Evolutionary conservation across 176 grass and related monocot genomes (phyloP).

Genomic region (Dendrocalamus sinicus): DNA sequence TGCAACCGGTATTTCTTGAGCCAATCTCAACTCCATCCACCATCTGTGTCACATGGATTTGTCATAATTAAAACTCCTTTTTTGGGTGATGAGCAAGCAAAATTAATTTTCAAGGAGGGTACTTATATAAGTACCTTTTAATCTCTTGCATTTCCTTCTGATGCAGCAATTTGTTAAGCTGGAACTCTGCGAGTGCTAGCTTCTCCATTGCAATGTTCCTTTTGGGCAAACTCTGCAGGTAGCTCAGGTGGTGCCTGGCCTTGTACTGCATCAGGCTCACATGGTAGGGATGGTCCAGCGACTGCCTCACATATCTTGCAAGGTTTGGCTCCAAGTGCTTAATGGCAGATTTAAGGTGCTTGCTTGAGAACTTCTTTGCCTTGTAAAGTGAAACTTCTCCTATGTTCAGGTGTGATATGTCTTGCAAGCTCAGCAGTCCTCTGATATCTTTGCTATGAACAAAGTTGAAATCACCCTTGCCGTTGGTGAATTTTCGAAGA

Average conservation of each 20-base stretch:
- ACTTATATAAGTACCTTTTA: slow-evolving; percentile 19
- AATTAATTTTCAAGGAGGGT: not conserved
- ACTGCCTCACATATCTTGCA: slow-evolving; percentile 42
- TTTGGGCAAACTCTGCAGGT: not conserved
- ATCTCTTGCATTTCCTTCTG: slow-evolving; percentile 56
- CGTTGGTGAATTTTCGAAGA: slow-evolving; percentile 42
- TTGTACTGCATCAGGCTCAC: slow-evolving; percentile 57
- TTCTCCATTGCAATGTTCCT: slow-evolving; percentile 47
- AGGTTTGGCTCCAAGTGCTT: slow-evolving; percentile 31
- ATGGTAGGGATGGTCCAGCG: slow-evolving; percentile 70
- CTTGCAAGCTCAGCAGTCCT: slow-evolving; percentile 64
- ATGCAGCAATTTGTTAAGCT: slow-evolving; percentile 46
- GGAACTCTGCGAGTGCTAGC: slow-evolving; percentile 55
- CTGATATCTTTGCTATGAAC: slow-evolving; percentile 44
- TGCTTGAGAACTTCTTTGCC: slow-evolving; percentile 61
- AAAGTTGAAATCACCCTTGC: slow-evolving; percentile 42
- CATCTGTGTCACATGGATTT: slow-evolving; percentile 44
- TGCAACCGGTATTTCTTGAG: slow-evolving; percentile 40
- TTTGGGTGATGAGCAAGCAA: not conserved
- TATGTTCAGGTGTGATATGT: slow-evolving; percentile 62
- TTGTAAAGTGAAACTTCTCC: slow-evolving; percentile 55
- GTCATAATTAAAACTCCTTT: not conserved
- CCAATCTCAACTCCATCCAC: slow-evolving; percentile 57
- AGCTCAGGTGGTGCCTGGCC: slow-evolving; percentile 59
- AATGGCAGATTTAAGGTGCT: slow-evolving; percentile 42